A percentile compares a stretch with the other conserved stretches of the same genome.
These are phyloP conservation scores for Fusarium udum DNA, from an alignment of 2,329 filamentous ascomycete species.

Conservation along the genomic window DNA sequence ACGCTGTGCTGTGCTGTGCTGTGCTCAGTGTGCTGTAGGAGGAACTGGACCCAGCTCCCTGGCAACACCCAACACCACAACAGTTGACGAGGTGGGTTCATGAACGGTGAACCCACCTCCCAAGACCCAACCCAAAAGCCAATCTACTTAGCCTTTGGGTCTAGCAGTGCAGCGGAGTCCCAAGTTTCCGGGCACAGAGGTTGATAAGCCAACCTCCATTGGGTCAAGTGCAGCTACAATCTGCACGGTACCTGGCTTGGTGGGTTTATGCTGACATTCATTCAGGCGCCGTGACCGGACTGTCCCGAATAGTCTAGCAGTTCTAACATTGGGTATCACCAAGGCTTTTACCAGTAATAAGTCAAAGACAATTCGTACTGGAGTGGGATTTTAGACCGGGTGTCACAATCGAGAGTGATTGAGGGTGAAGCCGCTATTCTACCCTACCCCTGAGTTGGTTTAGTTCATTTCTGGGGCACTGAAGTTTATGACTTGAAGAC, in stretches of 20 bases:
- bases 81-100: slow-evolving; percentile 17
- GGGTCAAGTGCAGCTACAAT: slow-evolving; percentile 8
- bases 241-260: slow-evolving; percentile 22
- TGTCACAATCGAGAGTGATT: not conserved
- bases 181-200: slow-evolving; percentile 30
- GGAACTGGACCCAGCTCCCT: not conserved
- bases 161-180: slow-evolving; percentile 25
- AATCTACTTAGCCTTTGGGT: slow-evolving; percentile 15
- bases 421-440: not conserved
- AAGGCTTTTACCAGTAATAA: not conserved
- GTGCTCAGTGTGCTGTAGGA: not conserved
- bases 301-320: not conserved
- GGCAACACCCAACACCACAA: slow-evolving; percentile 6
- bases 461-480: slow-evolving; percentile 10
- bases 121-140: slow-evolving; percentile 5
- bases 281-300: not conserved
- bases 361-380: not conserved
- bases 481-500: slow-evolving; percentile 4
- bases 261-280: slow-evolving; percentile 16
- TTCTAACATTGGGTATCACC: not conserved
- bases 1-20: not conserved
- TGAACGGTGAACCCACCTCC: slow-evolving; percentile 20
- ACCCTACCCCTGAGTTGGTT: slow-evolving; percentile 16
- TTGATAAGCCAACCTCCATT: slow-evolving; percentile 12
- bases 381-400: slow-evolving; percentile 10